phyloP scores from a whole-genome alignment of 192 early-diverging fungal genomes.

The Podila clonocystis region DNA sequence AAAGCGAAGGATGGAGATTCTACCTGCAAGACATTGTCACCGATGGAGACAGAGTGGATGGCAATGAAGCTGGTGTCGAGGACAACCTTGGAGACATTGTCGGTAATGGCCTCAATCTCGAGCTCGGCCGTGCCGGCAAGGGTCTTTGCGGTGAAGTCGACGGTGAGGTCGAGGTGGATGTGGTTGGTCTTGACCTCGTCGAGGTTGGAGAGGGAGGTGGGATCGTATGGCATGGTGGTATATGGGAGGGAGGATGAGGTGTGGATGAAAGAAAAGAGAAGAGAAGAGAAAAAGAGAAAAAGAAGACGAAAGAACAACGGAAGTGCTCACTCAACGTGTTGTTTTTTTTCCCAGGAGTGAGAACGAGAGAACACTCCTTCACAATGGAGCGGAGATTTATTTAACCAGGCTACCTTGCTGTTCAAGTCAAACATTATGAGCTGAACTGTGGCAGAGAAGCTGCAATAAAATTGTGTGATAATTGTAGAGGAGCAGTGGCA shows the following conservation, averaged over 20 bases:
- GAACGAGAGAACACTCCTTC: too few relatives aligned
- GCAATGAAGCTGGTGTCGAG: conserved; percentile 76
- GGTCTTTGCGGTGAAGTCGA: conserved; percentile 79
- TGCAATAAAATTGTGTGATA: too few relatives aligned
- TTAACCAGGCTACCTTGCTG: too few relatives aligned
- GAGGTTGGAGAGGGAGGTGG: conserved; percentile 86
- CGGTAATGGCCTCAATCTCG: conserved; percentile 61
- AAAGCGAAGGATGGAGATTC: neutral
- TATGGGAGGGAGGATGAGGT: neutral
- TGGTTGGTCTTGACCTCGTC: conserved; percentile 77
- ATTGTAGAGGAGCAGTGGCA: too few relatives aligned
- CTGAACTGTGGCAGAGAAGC: too few relatives aligned
- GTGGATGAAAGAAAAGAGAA: neutral
- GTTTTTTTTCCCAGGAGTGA: too few relatives aligned
- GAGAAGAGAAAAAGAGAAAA: neutral
- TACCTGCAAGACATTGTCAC: conserved; percentile 49
- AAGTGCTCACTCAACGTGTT: neutral
- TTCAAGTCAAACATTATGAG: too few relatives aligned
- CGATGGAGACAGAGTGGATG: conserved; percentile 53
- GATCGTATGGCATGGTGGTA: conserved; percentile 69
- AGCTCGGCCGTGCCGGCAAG: conserved; percentile 75
- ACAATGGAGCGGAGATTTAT: too few relatives aligned
- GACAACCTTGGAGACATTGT: conserved; percentile 68
- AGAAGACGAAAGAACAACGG: neutral
- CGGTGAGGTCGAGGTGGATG: conserved; percentile 77